Conservation (phyloP, 2,329 filamentous ascomycete species). For the Sclerotinia trifoliorum region DNA sequence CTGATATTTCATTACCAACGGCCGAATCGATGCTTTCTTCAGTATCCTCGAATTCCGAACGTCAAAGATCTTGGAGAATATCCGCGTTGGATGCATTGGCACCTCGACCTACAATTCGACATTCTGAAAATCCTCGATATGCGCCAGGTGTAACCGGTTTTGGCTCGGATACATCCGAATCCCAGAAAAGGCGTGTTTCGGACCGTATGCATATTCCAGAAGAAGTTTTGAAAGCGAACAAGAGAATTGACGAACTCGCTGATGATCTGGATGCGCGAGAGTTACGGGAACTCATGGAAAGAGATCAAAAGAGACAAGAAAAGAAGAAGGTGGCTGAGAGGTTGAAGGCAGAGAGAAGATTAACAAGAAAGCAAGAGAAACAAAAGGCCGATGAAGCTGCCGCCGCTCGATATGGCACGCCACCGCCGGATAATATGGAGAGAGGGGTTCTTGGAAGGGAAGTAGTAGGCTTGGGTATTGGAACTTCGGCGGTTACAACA, state of each 20-base stretch:
- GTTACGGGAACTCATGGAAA: constrained; percentile 83
- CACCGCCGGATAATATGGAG: constrained; percentile 56
- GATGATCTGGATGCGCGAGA: constrained; percentile 83
- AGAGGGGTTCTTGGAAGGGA: constrained; percentile 61
- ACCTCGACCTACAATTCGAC: constrained; percentile 80
- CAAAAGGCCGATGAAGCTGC: constrained; percentile 59
- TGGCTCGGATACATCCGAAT: constrained; percentile 45
- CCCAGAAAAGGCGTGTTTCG: constrained; percentile 52
- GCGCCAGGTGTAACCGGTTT: constrained; percentile 46
- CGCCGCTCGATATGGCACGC: constrained; percentile 51
- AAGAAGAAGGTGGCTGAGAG: constrained; percentile 68
- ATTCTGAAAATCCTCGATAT: constrained; percentile 63
- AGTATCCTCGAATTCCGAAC: constrained; percentile 72
- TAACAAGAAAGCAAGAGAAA: constrained; percentile 66
- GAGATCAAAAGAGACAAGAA: constrained; percentile 78
- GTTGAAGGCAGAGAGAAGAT: constrained; percentile 62
- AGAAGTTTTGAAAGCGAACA: constrained; percentile 58
- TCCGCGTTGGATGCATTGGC: constrained; percentile 78
- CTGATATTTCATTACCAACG: constrained; percentile 70
- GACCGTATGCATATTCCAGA: constrained; percentile 57
- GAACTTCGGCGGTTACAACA: constrained; percentile 56
- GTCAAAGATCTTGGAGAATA: constrained; percentile 70
- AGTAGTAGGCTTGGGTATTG: constrained; percentile 54
- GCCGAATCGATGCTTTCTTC: constrained; percentile 74
- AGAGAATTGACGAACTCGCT: constrained; percentile 69